Conservation (phyloP, 208 protist species). For the Trypanosoma mega region DNA sequence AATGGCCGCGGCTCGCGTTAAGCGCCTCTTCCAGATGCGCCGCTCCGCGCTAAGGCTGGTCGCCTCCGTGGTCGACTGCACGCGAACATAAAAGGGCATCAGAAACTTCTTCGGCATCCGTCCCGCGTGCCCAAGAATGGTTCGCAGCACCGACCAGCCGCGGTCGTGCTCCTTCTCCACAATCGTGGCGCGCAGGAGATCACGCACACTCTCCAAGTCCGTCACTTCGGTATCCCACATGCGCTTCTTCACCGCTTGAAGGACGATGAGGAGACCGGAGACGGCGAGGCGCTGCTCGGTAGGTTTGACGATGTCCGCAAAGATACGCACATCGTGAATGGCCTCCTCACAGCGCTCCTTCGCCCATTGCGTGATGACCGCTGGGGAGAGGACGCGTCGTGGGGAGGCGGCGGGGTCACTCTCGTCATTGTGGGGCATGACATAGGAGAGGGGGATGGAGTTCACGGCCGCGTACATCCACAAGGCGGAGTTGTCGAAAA, state of each 20-base stretch:
- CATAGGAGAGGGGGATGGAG: neutral
- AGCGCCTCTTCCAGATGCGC: conserved; percentile 15
- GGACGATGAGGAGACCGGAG: conserved; percentile 25
- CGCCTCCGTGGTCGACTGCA: conserved; percentile 3
- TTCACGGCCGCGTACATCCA: conserved; percentile 21
- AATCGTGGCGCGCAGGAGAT: conserved; percentile 28
- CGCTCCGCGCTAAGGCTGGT: conserved; percentile 3
- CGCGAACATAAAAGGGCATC: conserved; percentile 3
- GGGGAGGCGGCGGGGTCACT: neutral
- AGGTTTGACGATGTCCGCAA: conserved; percentile 23
- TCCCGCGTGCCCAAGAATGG: conserved; percentile 11
- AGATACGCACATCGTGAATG: conserved; percentile 23
- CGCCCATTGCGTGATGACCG: conserved; percentile 20
- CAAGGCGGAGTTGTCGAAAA: conserved; percentile 25
- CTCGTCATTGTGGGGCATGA: neutral
- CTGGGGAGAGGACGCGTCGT: conserved; percentile 3
- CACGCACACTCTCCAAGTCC: conserved; percentile 29
- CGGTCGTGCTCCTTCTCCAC: conserved; percentile 30
- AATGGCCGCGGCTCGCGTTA: conserved; percentile 13
- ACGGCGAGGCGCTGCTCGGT: conserved; percentile 23
- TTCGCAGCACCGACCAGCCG: conserved; percentile 26
- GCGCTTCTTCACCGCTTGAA: conserved; percentile 29
- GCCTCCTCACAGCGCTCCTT: conserved; percentile 26
- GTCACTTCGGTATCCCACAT: conserved; percentile 33
- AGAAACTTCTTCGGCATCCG: conserved; percentile 13